phyloP scores from a whole-genome alignment of 1,284 basidiomycete genomes.

The Cutaneotrichosporon sp. region DNA sequence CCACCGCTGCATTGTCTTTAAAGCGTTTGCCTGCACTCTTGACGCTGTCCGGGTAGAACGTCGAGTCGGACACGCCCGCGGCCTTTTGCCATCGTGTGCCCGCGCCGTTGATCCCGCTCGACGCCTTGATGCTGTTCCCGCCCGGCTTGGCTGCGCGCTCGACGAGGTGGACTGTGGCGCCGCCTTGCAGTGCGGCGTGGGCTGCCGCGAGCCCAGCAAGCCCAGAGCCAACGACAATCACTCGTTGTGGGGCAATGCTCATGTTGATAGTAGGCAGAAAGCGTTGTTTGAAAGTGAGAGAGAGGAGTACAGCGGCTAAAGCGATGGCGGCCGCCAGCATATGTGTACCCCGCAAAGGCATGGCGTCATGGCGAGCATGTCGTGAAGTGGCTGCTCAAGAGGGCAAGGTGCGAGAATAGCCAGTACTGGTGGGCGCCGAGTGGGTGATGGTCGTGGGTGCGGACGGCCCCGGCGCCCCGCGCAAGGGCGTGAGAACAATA shows the following conservation, averaged over 20 bases:
- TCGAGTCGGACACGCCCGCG: not conserved
- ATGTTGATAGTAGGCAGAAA: not conserved
- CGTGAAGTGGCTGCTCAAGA: too few relatives aligned
- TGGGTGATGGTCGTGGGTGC: too few relatives aligned
- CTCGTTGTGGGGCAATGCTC: constrained; percentile 1
- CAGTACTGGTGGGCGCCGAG: too few relatives aligned
- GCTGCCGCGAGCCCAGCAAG: constrained; percentile 14
- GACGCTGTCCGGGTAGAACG: constrained; percentile 8
- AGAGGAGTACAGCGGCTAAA: too few relatives aligned
- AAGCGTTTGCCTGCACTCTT: constrained; percentile 8
- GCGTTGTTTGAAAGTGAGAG: too few relatives aligned
- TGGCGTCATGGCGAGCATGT: too few relatives aligned
- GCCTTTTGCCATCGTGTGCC: constrained; percentile 8
- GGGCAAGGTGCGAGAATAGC: too few relatives aligned
- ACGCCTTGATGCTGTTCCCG: constrained; percentile 17
- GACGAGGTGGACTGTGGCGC: constrained; percentile 11
- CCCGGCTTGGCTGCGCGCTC: constrained; percentile 11
- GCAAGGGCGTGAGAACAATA: too few relatives aligned
- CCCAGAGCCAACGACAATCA: constrained; percentile 15
- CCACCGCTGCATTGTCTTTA: not conserved
- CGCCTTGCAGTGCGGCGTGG: constrained; percentile 3
- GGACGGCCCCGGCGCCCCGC: too few relatives aligned
- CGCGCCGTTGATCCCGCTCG: constrained; percentile 14
- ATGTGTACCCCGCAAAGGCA: too few relatives aligned
- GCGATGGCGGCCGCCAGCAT: too few relatives aligned